Evolutionary conservation across 2,329 filamentous ascomycete species (phyloP).

Genomic region (Pseudocercospora macadamiae): DNA sequence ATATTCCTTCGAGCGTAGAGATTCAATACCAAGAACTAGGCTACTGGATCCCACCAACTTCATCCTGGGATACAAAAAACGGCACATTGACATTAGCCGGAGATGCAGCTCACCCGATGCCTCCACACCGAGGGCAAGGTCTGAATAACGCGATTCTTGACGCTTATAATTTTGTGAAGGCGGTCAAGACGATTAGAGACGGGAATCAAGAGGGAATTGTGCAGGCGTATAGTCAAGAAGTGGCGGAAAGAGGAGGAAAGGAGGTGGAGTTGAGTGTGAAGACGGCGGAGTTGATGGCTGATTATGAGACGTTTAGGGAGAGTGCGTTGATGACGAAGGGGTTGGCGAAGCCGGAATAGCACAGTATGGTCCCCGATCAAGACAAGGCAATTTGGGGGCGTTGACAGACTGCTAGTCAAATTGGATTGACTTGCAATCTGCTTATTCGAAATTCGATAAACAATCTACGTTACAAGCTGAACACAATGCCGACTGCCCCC

Average conservation of each 20-base stretch:
- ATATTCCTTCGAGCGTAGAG: conserved; percentile 20
- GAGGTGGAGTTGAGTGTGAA: not conserved
- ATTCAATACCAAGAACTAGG: conserved; percentile 9
- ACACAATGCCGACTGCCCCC: too few relatives aligned
- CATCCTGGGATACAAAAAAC: conserved; percentile 26
- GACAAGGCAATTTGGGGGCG: too few relatives aligned
- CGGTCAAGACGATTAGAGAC: conserved; percentile 6
- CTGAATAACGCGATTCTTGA: conserved; percentile 48
- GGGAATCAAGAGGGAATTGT: not conserved
- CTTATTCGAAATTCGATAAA: too few relatives aligned
- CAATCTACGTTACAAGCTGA: too few relatives aligned
- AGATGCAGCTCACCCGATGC: conserved; percentile 49
- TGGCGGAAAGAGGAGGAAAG: not conserved
- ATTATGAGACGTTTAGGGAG: not conserved
- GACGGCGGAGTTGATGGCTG: not conserved
- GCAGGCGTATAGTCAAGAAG: not conserved
- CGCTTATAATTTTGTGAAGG: conserved; percentile 41
- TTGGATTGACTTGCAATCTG: too few relatives aligned
- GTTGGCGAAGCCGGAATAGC: not conserved
- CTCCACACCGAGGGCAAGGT: conserved; percentile 49
- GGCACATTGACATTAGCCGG: conserved; percentile 37
- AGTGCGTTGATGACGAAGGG: not conserved
- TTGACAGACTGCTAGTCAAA: too few relatives aligned
- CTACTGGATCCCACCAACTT: conserved; percentile 26
- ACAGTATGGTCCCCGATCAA: too few relatives aligned